Base-by-base conservation (phyloP, 106 monocot genomes). In the Alisma plantagoaquatica region DNA sequence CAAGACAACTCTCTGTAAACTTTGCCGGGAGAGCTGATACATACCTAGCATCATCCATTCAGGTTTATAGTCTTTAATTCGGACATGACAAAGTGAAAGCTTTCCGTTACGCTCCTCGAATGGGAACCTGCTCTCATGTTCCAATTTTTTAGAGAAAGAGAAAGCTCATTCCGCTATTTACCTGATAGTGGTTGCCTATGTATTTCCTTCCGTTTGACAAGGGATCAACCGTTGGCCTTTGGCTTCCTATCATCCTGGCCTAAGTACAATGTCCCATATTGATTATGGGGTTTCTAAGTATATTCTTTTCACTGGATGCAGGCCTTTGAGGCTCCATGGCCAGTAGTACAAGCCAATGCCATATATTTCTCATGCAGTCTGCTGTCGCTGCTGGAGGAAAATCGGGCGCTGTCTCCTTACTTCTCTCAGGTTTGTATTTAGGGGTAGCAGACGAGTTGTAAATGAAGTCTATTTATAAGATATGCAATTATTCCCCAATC, bases 241-340 rank as follows among this genome's bases (percentile, higher is more conserved):
- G n/a, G n/a, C n/a, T n/a, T n/a, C n/a, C n/a, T n/a, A n/a, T n/a
- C n/a, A n/a, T n/a, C n/a, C n/a, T n/a, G n/a, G n/a, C n/a, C n/a
- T n/a, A n/a, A n/a, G n/a, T n/a, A 38, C 35, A 38, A 38, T 38
- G 35, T 38, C 35, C 35, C 35, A 38, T n/a, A n/a, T n/a, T n/a
- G n/a, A n/a, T n/a, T n/a, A n/a, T n/a, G n/a, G n/a, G n/a, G n/a
- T n/a, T n/a, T n/a, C n/a, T n/a, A 38, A 6, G 9, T 38, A 38
- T 20, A 27, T 2, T 58, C 15, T 26, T 58, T 21, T 27, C n/a
- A 41, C 16, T 21, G 64, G 20, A 24, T 31, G 59, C 53, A 98
- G 96, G 89, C 84, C 18, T 98, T 85, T 59, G 96, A 98, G 49
- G 84, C 81, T 31, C 81, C 96, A 54, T 98, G 96, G 96, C 89